phyloP scores from a whole-genome alignment of 2,329 filamentous ascomycete species.

The Cladophialophora immunda region DNA sequence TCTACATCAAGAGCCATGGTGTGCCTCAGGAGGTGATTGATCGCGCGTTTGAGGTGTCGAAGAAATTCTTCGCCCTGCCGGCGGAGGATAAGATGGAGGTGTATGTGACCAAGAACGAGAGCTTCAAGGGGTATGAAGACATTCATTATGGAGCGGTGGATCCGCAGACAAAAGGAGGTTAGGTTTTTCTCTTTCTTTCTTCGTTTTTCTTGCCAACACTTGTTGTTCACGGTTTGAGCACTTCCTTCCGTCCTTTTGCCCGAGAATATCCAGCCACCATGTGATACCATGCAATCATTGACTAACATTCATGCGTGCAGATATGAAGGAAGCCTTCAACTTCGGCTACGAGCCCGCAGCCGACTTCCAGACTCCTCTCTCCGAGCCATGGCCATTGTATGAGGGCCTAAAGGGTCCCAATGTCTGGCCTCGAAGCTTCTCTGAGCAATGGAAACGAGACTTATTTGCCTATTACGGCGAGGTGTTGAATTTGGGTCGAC shows the following conservation, averaged over 20 bases:
- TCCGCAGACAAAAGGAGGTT: constrained; percentile 31
- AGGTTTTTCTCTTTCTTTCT: neutral
- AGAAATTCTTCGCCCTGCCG: constrained; percentile 55
- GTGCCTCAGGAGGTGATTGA: constrained; percentile 50
- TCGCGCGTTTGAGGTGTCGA: constrained; percentile 55
- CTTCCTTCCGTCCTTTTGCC: neutral
- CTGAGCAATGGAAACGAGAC: constrained; percentile 55
- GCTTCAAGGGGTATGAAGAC: constrained; percentile 31
- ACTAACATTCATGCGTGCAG: constrained; percentile 6
- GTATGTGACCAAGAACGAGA: constrained; percentile 57
- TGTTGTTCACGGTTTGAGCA: neutral
- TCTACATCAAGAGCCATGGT: constrained; percentile 56
- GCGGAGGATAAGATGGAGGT: constrained; percentile 56
- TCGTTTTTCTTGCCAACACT: constrained; percentile 13
- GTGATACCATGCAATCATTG: neutral
- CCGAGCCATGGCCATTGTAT: constrained; percentile 16
- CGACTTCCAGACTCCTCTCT: constrained; percentile 12
- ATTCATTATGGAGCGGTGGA: constrained; percentile 21
- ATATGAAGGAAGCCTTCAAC: constrained; percentile 46
- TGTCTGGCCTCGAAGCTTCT: constrained; percentile 45
- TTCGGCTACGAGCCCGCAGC: constrained; percentile 58
- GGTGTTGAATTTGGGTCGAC: constrained; percentile 61
- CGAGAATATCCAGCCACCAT: neutral
- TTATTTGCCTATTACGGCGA: constrained; percentile 59
- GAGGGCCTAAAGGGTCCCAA: constrained; percentile 10